These are phyloP conservation scores for Aaosphaeria pasadenensis DNA, from an alignment of 2,329 filamentous ascomycete species.

Conservation along the genomic window DNA sequence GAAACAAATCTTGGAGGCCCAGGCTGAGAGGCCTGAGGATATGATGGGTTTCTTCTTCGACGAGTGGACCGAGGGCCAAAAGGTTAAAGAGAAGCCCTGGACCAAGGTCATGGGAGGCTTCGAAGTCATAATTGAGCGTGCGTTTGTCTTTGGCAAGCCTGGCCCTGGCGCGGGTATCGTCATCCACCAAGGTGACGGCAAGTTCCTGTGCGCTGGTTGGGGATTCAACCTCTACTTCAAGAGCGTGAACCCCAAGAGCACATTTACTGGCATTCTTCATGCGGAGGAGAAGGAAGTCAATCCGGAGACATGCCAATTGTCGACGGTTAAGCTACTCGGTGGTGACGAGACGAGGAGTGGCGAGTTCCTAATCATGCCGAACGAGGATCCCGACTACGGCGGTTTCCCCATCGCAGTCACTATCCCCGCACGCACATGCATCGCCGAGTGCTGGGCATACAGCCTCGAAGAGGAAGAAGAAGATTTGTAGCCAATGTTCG, in stretches of 20 bases:
- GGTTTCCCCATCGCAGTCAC: slow-evolving; percentile 55
- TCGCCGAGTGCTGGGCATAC: slow-evolving; percentile 23
- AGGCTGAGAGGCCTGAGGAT: slow-evolving; percentile 26
- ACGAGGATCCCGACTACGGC: slow-evolving; percentile 55
- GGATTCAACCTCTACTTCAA: slow-evolving; percentile 43
- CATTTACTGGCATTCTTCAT: slow-evolving; percentile 44
- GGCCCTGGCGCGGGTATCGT: slow-evolving; percentile 44
- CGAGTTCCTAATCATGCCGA: slow-evolving; percentile 53
- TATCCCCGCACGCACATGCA: slow-evolving; percentile 48
- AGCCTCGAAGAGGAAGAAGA: slow-evolving; percentile 20
- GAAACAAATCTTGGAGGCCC: slow-evolving; percentile 40
- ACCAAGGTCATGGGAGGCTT: slow-evolving; percentile 34
- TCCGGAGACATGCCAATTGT: slow-evolving; percentile 34
- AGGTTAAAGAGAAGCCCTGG: slow-evolving; percentile 26
- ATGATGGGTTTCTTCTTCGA: slow-evolving; percentile 46
- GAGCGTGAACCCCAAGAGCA: slow-evolving; percentile 21
- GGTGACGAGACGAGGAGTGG: slow-evolving; percentile 50
- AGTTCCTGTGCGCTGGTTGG: slow-evolving; percentile 46
- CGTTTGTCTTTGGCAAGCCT: slow-evolving; percentile 47
- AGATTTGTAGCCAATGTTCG: slow-evolving; percentile 5
- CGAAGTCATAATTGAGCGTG: slow-evolving; percentile 40
- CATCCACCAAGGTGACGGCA: slow-evolving; percentile 37
- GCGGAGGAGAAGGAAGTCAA: slow-evolving; percentile 43
- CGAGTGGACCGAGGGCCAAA: slow-evolving; percentile 26
- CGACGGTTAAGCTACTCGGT: slow-evolving; percentile 38